phyloP scores from a whole-genome alignment of 148 eudicot species.

The Amaranthus cruentus region DNA sequence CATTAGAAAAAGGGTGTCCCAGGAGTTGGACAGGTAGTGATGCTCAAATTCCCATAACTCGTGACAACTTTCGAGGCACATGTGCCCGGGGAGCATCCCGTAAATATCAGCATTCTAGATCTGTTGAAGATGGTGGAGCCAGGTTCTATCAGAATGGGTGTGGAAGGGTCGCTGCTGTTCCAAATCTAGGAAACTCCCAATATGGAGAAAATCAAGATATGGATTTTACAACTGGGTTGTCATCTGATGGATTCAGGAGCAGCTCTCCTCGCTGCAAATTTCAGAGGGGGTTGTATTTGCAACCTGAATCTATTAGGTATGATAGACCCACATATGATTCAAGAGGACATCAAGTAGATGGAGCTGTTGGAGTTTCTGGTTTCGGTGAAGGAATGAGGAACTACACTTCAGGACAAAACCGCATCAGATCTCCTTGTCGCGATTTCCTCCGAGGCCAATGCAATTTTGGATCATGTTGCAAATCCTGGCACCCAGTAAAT shows the following conservation, averaged over 20 bases:
- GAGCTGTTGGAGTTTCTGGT: constrained; percentile 7
- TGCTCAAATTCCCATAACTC: constrained; percentile 13
- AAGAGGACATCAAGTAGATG: constrained; percentile 6
- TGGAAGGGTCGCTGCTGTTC: constrained; percentile 8
- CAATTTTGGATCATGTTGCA: constrained; percentile 21
- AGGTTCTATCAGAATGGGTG: constrained; percentile 3
- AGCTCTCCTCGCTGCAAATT: constrained; percentile 28
- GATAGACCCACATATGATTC: constrained; percentile 6
- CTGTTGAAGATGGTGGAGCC: constrained; percentile 17
- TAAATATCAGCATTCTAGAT: constrained; percentile 22
- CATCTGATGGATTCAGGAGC: constrained; percentile 7
- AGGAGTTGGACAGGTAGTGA: constrained; percentile 16
- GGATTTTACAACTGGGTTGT: constrained; percentile 10
- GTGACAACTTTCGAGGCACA: constrained; percentile 24
- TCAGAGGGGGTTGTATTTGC: constrained; percentile 22
- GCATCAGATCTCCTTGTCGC: constrained; percentile 31
- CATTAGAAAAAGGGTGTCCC: constrained; percentile 15
- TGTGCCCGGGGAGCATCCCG: constrained; percentile 25
- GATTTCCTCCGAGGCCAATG: constrained; percentile 24
- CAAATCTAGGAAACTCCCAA: constrained; percentile 15
- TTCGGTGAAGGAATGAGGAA: constrained; percentile 14
- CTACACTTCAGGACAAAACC: constrained; percentile 3
- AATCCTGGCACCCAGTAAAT: constrained; percentile 22
- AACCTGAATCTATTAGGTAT: constrained; percentile 7
- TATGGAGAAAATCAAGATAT: constrained; percentile 3